Evolutionary conservation across 1,139 yeast species (phyloP), one percentile per base, ranked within the genome.

Genomic region (Magnusiomyces suaveolens): DNA sequence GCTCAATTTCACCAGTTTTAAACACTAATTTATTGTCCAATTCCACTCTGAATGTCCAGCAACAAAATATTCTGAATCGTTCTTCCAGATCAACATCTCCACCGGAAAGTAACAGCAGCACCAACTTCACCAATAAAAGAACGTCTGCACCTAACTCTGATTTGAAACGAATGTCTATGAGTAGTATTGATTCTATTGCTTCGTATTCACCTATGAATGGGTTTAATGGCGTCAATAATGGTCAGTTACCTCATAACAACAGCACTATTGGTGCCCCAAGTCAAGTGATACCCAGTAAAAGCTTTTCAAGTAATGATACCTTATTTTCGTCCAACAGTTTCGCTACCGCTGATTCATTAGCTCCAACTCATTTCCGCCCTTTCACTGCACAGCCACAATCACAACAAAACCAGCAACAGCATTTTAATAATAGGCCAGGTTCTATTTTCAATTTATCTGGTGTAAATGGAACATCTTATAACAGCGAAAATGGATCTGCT

Each of bases 1-100:
- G n/a, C 14, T 21, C 48, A 20, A 16, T 46, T 46, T 46, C 48
- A 26, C 48, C 48, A 16, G 48, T n/a, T 26, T 46, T 46, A n/a
- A 36, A 26, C 2, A 20, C 10, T n/a, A 16, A 41, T 41, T 14
- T 36, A n/a, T 20, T 20, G 36, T 8, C 16, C 23, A 4, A 41
- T 4, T 41, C 18, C 41, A 14, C 18, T n/a, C 18, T 8, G 14
- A 36, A 16, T 36, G 16, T 4, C 18, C 33, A 29, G 12, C 41
- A 36, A 18, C 41, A 36, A 16, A 16, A 16, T 18, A 3, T 36
- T 36, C 16, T 36, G 18, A 36, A n/a, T n/a, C 41, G 18, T 4
- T 21, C 4, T 20, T 41, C 44, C 16, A 18, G 25, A 41, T 41
- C 44, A 4, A 20, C 25, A 20, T 20, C 44, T 41, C 44, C 44